Evolutionary conservation across 345 rosid genomes (phyloP).

Genomic region (Murraya paniculata): DNA sequence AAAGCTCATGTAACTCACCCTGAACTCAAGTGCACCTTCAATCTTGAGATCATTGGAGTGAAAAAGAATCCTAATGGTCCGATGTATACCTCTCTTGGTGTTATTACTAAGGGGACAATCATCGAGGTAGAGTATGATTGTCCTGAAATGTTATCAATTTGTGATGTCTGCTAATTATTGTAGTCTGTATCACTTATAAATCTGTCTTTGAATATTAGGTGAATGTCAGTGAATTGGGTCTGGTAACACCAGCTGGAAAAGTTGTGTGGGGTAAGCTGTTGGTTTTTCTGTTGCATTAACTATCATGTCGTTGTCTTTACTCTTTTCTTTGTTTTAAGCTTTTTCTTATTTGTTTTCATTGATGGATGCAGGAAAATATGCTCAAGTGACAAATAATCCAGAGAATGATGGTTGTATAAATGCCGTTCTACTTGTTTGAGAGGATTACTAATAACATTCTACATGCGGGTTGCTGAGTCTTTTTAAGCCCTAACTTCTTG

Average conservation of each 20-base stretch:
- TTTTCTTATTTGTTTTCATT: neutral
- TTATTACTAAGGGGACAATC: conserved; percentile 87
- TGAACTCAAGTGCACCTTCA: conserved; percentile 83
- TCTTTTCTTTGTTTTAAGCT: neutral
- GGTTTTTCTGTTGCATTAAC: neutral
- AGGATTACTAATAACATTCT: conserved; percentile 3
- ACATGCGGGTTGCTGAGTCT: neutral
- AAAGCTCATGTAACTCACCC: conserved; percentile 95
- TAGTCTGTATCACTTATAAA: neutral
- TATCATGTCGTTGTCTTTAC: neutral
- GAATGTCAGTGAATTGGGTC: conserved; percentile 90
- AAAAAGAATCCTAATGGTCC: conserved; percentile 95
- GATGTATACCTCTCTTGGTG: conserved; percentile 92
- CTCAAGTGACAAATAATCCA: conserved; percentile 94
- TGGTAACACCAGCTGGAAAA: conserved; percentile 90
- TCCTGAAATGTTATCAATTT: neutral
- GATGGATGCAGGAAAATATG: conserved; percentile 73
- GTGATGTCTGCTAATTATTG: neutral
- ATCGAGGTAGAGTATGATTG: conserved; percentile 53
- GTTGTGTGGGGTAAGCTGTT: conserved; percentile 82
- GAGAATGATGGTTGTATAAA: conserved; percentile 91
- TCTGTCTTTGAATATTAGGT: conserved; percentile 45
- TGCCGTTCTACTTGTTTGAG: conserved; percentile 78
- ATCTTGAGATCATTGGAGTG: conserved; percentile 78
- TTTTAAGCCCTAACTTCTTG: neutral